Conservation (phyloP, 2,329 filamentous ascomycete species). For the Aspergillus neotritici region DNA sequence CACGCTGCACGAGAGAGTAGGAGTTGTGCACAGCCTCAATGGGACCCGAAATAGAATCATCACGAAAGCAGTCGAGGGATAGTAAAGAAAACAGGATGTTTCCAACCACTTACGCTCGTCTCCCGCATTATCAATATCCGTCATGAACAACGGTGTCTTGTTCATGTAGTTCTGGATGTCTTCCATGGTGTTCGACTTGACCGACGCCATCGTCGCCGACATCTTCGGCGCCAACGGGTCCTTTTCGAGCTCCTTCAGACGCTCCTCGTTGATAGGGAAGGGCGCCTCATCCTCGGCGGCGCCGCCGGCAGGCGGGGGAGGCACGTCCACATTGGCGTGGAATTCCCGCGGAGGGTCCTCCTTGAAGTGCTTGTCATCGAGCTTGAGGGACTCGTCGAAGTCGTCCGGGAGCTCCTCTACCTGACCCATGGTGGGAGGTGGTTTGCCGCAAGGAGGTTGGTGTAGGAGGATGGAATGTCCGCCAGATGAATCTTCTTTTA, state of each 20-base stretch:
- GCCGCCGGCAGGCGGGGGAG: constrained; percentile 8
- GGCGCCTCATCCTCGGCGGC: constrained; percentile 28
- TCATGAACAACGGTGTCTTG: constrained; percentile 89
- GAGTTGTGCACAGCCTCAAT: too few species aligned
- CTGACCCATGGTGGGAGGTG: constrained; percentile 43
- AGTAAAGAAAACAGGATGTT: not conserved
- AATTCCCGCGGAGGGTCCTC: constrained; percentile 4
- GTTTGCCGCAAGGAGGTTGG: not conserved
- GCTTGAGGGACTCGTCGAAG: constrained; percentile 43
- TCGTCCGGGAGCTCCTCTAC: constrained; percentile 49
- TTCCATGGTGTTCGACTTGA: constrained; percentile 52
- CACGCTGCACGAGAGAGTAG: too few species aligned
- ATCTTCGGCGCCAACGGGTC: constrained; percentile 40
- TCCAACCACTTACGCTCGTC: constrained; percentile 42
- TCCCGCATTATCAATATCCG: constrained; percentile 63
- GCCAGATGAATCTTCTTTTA: too few species aligned
- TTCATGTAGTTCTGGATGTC: constrained; percentile 62
- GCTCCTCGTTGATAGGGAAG: constrained; percentile 37
- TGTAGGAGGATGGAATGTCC: too few species aligned
- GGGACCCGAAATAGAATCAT: not conserved
- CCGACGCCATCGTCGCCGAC: constrained; percentile 55
- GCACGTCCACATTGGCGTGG: not conserved
- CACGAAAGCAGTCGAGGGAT: not conserved
- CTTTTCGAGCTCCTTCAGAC: constrained; percentile 25
- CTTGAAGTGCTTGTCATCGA: constrained; percentile 30